Percentiles rank a stretch among this genome's conserved stretches.
Evolutionary conservation across 495 filamentous ascomycete species (phyloP).

Genomic region (Aspergillus campestris): DNA sequence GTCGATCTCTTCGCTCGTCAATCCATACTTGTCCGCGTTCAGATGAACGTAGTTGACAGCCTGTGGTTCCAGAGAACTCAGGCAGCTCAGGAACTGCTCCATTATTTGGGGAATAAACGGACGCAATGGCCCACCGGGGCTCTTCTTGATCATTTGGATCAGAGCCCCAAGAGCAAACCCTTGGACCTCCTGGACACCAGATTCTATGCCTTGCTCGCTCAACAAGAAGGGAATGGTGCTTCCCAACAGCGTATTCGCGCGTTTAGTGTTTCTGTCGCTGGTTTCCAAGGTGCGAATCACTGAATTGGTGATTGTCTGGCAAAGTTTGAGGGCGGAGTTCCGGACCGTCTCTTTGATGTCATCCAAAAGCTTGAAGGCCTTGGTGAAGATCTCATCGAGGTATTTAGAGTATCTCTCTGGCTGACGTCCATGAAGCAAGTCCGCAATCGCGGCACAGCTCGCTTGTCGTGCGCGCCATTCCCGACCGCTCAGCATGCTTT

Average conservation of each 20-base stretch:
- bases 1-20: slow-evolving; percentile 77
- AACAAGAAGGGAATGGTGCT: slow-evolving; percentile 84
- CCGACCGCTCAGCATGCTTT: slow-evolving; percentile 67
- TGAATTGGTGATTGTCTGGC: slow-evolving; percentile 70
- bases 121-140: slow-evolving; percentile 56
- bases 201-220: slow-evolving; percentile 82
- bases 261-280: slow-evolving; percentile 58
- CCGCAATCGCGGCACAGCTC: slow-evolving; percentile 81
- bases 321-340: slow-evolving; percentile 68
- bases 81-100: slow-evolving; percentile 65
- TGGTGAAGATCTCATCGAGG: slow-evolving; percentile 72
- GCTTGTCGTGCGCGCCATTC: slow-evolving; percentile 93
- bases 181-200: slow-evolving; percentile 76
- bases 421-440: slow-evolving; percentile 68
- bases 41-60: slow-evolving; percentile 86
- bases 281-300: slow-evolving; percentile 81
- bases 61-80: slow-evolving; percentile 81
- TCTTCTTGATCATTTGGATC: slow-evolving; percentile 80
- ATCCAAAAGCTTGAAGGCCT: slow-evolving; percentile 73
- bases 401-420: slow-evolving; percentile 76
- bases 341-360: slow-evolving; percentile 92
- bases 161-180: slow-evolving; percentile 63
- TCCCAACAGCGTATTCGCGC: slow-evolving; percentile 65
- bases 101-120: slow-evolving; percentile 77
- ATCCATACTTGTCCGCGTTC: slow-evolving; percentile 76